A percentile compares a stretch with the other conserved stretches of the same genome.
phyloP scores from a whole-genome alignment of 176 grass and related monocot species.

The Rhipidocladum racemiflorum region DNA sequence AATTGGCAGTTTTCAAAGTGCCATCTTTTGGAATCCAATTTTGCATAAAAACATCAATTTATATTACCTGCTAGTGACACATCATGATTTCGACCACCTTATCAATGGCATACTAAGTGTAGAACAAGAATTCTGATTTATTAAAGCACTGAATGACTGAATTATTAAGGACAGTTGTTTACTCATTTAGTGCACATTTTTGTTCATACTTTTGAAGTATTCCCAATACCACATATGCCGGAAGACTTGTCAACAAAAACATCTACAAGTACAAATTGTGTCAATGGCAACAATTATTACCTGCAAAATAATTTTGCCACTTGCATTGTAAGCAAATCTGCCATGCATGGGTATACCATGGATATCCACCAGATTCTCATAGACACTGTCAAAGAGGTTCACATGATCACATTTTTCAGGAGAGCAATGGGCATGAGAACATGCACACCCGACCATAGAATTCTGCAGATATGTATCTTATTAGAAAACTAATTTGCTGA shows the following conservation, averaged over 20 bases:
- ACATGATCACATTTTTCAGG: constrained; percentile 73
- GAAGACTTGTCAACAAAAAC: background rate
- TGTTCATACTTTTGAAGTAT: background rate
- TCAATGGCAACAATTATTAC: constrained; percentile 36
- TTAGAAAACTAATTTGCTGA: constrained; percentile 34
- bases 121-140: background rate
- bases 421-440: constrained; percentile 48
- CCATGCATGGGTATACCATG: constrained; percentile 53
- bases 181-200: background rate
- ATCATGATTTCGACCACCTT: background rate
- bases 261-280: background rate
- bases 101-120: background rate
- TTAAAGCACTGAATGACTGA: background rate
- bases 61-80: background rate
- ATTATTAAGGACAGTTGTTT: background rate
- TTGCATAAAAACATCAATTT: background rate
- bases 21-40: too few species aligned
- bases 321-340: constrained; percentile 84
- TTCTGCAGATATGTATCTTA: constrained; percentile 46
- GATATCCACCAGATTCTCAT: constrained; percentile 60
- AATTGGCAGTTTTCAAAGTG: too few species aligned
- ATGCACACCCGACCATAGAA: constrained; percentile 54
- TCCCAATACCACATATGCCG: background rate
- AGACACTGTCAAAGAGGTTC: constrained; percentile 58
- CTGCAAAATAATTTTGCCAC: constrained; percentile 65